Conservation (phyloP, 176 grass and related monocot species). For the Pharus latifolius region DNA sequence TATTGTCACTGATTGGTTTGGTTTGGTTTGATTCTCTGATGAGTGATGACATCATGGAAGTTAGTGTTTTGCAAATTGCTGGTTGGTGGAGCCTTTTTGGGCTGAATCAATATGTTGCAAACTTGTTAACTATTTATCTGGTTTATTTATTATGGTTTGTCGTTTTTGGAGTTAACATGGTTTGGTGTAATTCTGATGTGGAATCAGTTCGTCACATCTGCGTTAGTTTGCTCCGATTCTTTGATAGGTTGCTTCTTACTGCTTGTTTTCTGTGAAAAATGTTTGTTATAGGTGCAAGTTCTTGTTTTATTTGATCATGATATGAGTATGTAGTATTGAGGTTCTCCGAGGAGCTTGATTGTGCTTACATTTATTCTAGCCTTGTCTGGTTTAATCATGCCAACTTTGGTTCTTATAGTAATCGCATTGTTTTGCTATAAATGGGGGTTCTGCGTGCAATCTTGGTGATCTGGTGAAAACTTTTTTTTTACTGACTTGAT, state of each 20-base stretch:
- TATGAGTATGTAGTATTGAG: neutral
- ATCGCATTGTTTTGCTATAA: neutral
- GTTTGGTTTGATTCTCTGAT: no score
- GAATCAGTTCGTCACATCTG: no score
- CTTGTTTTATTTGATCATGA: neutral
- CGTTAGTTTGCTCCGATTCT: no score
- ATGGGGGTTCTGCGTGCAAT: neutral
- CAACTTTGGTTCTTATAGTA: conserved; percentile 8
- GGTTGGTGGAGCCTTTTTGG: no score
- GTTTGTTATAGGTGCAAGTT: no score
- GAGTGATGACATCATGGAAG: no score
- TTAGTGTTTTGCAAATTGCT: no score
- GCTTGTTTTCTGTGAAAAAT: neutral
- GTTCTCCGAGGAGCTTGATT: neutral
- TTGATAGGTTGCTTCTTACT: no score
- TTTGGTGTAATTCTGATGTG: neutral
- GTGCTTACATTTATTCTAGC: neutral
- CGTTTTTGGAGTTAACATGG: neutral
- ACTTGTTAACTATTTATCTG: no score
- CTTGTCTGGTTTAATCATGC: neutral
- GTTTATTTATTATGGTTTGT: conserved; percentile 2
- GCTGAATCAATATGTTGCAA: no score
- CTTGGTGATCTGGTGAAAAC: neutral
- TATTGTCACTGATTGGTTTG: no score
- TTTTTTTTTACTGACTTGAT: neutral